Evolutionary conservation across 2,329 filamentous ascomycete species (phyloP).

Genomic region (Neurospora sp.): DNA sequence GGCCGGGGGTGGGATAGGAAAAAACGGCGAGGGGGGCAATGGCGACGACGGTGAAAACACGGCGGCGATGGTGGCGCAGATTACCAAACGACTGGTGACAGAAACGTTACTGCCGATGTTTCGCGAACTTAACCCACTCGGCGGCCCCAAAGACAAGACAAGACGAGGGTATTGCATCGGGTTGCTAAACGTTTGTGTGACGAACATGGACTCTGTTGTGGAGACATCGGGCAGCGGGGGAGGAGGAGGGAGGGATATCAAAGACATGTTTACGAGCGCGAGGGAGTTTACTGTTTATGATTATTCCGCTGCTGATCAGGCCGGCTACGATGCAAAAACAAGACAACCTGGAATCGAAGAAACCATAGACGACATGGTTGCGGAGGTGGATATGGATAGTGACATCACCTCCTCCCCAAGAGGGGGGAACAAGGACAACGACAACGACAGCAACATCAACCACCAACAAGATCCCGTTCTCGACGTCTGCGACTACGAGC

Average conservation of each 20-base stretch:
- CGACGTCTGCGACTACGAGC: not conserved
- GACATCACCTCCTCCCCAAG: no score
- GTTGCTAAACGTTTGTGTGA: conserved; percentile 76
- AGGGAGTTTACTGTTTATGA: conserved; percentile 45
- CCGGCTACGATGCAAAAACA: conserved; percentile 4
- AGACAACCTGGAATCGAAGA: not conserved
- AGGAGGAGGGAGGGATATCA: conserved; percentile 61
- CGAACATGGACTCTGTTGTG: conserved; percentile 55
- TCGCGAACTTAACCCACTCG: conserved; percentile 56
- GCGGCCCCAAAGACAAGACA: not conserved
- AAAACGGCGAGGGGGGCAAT: not conserved
- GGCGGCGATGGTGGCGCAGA: conserved; percentile 36
- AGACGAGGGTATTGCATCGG: conserved; percentile 60
- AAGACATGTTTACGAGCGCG: conserved; percentile 70
- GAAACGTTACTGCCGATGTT: conserved; percentile 65
- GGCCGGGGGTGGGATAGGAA: no score
- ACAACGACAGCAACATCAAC: not conserved
- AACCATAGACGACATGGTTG: not conserved
- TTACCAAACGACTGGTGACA: conserved; percentile 59
- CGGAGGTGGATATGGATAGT: not conserved
- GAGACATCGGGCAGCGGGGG: conserved; percentile 12
- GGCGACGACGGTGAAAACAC: conserved; percentile 31
- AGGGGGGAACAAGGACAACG: no score
- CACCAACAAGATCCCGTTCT: not conserved
- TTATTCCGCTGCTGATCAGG: conserved; percentile 9